Conservation (phyloP, 805 yeast species). For the Jamesozyma gamospora region DNA sequence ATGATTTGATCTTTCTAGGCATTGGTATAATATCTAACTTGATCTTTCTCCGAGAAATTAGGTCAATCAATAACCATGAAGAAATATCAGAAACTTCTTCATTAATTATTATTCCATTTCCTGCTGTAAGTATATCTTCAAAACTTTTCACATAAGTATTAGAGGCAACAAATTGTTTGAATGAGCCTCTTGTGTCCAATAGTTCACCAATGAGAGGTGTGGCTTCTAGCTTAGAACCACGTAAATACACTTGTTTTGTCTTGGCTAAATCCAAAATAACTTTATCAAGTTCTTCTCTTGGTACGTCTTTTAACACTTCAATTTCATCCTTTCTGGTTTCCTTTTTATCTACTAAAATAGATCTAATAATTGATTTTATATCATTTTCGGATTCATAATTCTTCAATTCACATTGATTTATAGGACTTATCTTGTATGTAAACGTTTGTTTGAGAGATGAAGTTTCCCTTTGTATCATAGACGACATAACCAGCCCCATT, state of each 20-base stretch:
- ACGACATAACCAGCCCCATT: conserved; percentile 42
- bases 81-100: conserved; percentile 50
- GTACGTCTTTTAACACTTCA: conserved; percentile 30
- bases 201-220: conserved; percentile 15
- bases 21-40: conserved; percentile 47
- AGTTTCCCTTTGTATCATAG: conserved; percentile 65
- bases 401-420: conserved; percentile 1
- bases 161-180: conserved; percentile 36
- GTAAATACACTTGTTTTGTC: conserved; percentile 44
- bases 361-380: conserved; percentile 28
- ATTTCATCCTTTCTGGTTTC: conserved; percentile 25
- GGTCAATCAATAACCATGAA: conserved; percentile 51
- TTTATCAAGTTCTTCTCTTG: conserved; percentile 40
- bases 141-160: conserved; percentile 37
- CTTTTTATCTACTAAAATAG: conserved; percentile 26
- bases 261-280: conserved; percentile 36
- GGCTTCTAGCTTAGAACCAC: conserved; percentile 34
- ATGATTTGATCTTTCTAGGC: conserved; percentile 36
- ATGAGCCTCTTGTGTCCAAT: conserved; percentile 23
- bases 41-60: conserved; percentile 36
- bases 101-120: conserved; percentile 47
- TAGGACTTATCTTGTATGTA: conserved; percentile 23
- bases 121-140: conserved; percentile 32
- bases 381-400: conserved; percentile 16
- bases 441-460: conserved; percentile 39